These are phyloP conservation scores for Meyerozyma elateridarum DNA, from an alignment of 1,139 yeast genomes.

Conservation along the genomic window DNA sequence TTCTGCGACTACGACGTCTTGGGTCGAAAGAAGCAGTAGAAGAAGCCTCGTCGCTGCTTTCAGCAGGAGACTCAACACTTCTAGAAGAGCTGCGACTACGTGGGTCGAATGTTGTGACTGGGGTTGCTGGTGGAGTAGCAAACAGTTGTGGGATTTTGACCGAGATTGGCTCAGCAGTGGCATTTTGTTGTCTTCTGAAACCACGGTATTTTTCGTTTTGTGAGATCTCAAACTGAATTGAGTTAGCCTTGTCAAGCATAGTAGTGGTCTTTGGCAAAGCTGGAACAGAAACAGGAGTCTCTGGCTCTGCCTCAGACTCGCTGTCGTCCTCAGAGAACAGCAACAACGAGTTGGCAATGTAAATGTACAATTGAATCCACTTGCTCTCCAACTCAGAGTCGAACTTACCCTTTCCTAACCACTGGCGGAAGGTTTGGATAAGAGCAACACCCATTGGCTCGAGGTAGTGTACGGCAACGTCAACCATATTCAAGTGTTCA, in stretches of 20 bases:
- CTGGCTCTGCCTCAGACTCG: conserved; percentile 10
- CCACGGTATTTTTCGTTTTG: conserved; percentile 40
- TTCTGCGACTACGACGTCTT: conserved; percentile 13
- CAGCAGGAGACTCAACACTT: conserved; percentile 11
- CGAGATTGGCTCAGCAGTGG: conserved; percentile 22
- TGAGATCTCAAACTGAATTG: conserved; percentile 20
- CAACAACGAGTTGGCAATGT: conserved; percentile 36
- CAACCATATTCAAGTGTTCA: conserved; percentile 28
- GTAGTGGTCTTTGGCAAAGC: conserved; percentile 7
- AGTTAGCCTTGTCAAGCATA: conserved; percentile 12
- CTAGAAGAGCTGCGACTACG: conserved; percentile 15
- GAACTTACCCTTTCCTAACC: conserved; percentile 31
- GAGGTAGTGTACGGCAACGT: conserved; percentile 27
- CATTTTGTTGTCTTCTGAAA: conserved; percentile 37
- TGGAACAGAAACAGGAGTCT: conserved; percentile 9
- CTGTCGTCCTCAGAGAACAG: conserved; percentile 18
- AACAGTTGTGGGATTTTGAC: conserved; percentile 22
- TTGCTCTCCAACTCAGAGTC: conserved; percentile 30
- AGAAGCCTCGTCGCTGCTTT: conserved; percentile 6
- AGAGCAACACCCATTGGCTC: conserved; percentile 43
- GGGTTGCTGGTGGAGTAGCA: conserved; percentile 8
- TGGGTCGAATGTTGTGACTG: conserved; percentile 19
- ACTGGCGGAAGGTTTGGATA: conserved; percentile 35
- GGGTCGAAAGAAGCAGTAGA: conserved; percentile 12
- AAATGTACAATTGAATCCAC: conserved; percentile 41